Evolutionary conservation across 2,329 filamentous ascomycete genomes (phyloP), one percentile per base, ranked within the genome.

Genomic region (Scedosporium dehoogii): DNA sequence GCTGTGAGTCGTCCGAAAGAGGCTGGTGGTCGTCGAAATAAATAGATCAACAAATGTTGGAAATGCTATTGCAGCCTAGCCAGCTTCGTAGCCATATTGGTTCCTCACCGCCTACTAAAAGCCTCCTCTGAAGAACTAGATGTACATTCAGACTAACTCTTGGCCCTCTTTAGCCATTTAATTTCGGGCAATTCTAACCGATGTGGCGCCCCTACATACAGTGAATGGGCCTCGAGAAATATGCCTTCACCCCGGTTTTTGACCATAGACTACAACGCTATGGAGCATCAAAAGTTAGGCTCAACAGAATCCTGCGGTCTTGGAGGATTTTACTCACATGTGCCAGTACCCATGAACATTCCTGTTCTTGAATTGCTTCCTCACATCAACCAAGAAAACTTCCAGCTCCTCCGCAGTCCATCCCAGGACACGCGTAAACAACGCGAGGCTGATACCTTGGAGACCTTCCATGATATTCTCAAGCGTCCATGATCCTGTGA

Each of bases 341-440:
- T 70, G 69, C 65, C 68, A 71, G 64, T 74, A 74, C 6, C 68
- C 65, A 59, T 75, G 73, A 3, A 71, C 67, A 10, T 62, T 65
- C 7, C 65, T 66, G 62, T 73, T 67, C 60, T 66, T 67, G 29
- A 73, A 58, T 23, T 73, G 70, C 16, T 66, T 68, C 38, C 68
- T 67, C 4, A 73, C 68, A 48, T 71, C 61, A 7, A 66, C 66
- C 16, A 69, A 65, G 59, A 72, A 71, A 4, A 68, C 66, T 18
- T 69, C 18, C 12, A 70, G 69, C 53, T 74, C 69, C 6, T 70
- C 67, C 42, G 64, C 65, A 0, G 67, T 66, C 73, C 72, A 74
- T 10, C 69, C 68, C 29, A 72, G 65, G 3, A 65, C 66, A 38
- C 71, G 69, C 6, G 72, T 73, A 62, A 73, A 71, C 23, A 73